Conservation (phyloP, 2,329 filamentous ascomycete species). For the Paecilomyces formosus region DNA sequence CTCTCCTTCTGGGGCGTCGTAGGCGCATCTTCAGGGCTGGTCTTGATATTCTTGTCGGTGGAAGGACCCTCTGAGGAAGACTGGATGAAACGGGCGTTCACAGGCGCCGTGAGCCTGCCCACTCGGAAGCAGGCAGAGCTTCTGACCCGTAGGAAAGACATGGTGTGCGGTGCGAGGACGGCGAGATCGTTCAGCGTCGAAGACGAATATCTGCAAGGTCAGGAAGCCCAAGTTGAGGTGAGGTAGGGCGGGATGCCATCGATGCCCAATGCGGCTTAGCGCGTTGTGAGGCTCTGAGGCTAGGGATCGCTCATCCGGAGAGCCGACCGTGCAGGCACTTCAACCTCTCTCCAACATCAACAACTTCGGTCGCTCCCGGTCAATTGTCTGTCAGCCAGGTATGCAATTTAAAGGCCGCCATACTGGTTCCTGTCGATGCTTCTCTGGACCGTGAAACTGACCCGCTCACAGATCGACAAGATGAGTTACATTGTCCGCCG, state of each 20-base stretch:
- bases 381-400: constrained; percentile 26
- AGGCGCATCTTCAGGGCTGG: constrained; percentile 38
- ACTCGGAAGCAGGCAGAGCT: constrained; percentile 27
- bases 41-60: constrained; percentile 28
- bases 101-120: constrained; percentile 19
- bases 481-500: constrained; percentile 92
- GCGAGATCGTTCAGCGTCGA: constrained; percentile 12
- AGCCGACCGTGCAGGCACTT: constrained; percentile 27
- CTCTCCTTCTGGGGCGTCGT: constrained; percentile 27
- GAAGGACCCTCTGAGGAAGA: constrained; percentile 47
- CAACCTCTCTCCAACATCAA: constrained; percentile 22
- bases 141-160: constrained; percentile 60
- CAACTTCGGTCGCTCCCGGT: constrained; percentile 20
- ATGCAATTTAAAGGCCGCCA: constrained; percentile 8
- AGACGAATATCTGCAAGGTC: constrained; percentile 24
- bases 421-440: background rate
- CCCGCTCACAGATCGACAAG: constrained; percentile 41
- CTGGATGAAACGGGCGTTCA: constrained; percentile 32
- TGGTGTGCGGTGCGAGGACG: constrained; percentile 30
- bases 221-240: constrained; percentile 12
- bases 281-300: constrained; percentile 16
- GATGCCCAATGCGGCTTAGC: constrained; percentile 29
- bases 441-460: constrained; percentile 12
- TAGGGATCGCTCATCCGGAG: constrained; percentile 23
- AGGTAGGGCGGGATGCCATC: constrained; percentile 19